These are phyloP conservation scores for Monosporozyma siamensis DNA, from an alignment of 805 yeast species.

Conservation along the genomic window DNA sequence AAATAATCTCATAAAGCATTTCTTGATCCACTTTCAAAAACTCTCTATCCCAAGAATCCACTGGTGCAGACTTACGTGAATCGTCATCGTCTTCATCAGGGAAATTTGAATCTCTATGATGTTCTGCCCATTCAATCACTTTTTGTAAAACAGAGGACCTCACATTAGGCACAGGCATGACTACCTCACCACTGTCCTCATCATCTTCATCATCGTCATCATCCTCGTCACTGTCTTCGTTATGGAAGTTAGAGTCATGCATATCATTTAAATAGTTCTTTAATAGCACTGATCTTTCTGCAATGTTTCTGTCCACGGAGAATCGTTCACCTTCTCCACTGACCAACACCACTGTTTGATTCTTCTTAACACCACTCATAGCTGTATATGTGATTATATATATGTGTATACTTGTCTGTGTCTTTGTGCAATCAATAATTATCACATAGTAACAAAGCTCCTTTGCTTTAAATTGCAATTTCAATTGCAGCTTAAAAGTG, in stretches of 20 bases:
- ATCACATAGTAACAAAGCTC: too few species aligned
- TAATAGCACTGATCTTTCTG: slow-evolving; percentile 76
- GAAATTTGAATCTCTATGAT: slow-evolving; percentile 72
- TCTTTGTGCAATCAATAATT: too few species aligned
- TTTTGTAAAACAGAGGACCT: slow-evolving; percentile 78
- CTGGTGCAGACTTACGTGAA: slow-evolving; percentile 79
- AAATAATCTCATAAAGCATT: slow-evolving; percentile 70
- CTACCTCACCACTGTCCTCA: slow-evolving; percentile 59
- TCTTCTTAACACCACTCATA: slow-evolving; percentile 8
- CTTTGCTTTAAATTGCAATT: too few species aligned
- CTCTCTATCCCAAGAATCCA: slow-evolving; percentile 92
- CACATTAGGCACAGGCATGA: slow-evolving; percentile 85
- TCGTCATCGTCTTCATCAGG: slow-evolving; percentile 81
- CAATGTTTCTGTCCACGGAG: slow-evolving; percentile 69
- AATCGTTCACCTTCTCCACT: slow-evolving; percentile 78
- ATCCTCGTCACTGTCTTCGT: slow-evolving; percentile 28
- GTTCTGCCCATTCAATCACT: slow-evolving; percentile 94
- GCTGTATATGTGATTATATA: background rate
- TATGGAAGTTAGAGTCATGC: slow-evolving; percentile 25
- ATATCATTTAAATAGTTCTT: slow-evolving; percentile 80
- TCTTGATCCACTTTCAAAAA: slow-evolving; percentile 90
- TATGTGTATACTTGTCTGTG: background rate
- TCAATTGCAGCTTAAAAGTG: too few species aligned
- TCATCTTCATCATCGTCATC: slow-evolving; percentile 38
- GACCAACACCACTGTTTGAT: slow-evolving; percentile 39